phyloP scores from a whole-genome alignment of 2,329 filamentous ascomycete species.

The Penicillium sp. region DNA sequence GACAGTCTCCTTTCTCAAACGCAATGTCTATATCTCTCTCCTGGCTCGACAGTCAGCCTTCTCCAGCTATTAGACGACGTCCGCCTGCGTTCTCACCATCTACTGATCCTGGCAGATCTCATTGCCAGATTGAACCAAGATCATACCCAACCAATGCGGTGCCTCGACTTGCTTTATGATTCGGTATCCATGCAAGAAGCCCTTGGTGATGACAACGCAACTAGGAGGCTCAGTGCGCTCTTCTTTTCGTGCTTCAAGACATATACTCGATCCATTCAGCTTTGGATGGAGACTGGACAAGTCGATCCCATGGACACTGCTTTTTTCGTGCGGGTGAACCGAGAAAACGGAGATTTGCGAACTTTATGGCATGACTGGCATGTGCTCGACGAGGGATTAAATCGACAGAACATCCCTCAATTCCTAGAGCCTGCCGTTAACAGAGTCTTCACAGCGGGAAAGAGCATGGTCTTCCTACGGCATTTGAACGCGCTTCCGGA shows the following conservation, averaged over 20 bases:
- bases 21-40: constrained; percentile 61
- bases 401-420: constrained; percentile 65
- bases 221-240: constrained; percentile 63
- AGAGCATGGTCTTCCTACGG: constrained; percentile 81
- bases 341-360: constrained; percentile 56
- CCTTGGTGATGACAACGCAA: constrained; percentile 61
- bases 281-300: constrained; percentile 81
- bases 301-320: constrained; percentile 64
- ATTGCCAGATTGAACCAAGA: constrained; percentile 56
- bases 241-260: constrained; percentile 81
- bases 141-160: constrained; percentile 61
- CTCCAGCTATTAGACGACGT: constrained; percentile 62
- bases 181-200: constrained; percentile 69
- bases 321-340: constrained; percentile 70
- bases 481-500: constrained; percentile 56
- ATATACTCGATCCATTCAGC: constrained; percentile 75
- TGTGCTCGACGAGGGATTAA: constrained; percentile 58
- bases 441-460: constrained; percentile 82
- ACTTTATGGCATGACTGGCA: constrained; percentile 78
- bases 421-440: constrained; percentile 70
- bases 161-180: constrained; percentile 76
- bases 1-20: constrained; percentile 59
- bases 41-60: constrained; percentile 63
- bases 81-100: constrained; percentile 51
- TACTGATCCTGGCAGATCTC: constrained; percentile 62